Evolutionary conservation across 345 rosid species (phyloP).

Genomic region (Pistacia vera): DNA sequence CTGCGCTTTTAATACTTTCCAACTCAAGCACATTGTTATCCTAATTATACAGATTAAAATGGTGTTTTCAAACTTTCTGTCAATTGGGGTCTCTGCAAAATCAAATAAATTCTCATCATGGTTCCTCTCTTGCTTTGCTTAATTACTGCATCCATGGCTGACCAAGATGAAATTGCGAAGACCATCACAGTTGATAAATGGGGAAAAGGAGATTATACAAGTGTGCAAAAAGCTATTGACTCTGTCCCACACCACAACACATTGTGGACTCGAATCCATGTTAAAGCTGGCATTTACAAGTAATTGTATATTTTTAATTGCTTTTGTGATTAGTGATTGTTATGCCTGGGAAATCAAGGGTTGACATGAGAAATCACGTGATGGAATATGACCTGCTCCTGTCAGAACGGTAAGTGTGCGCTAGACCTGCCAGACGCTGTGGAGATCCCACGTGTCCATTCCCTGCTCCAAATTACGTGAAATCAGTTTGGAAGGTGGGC

Average conservation of each 20-base stretch:
- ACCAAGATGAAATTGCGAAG: slow-evolving; percentile 7
- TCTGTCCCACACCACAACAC: slow-evolving; percentile 37
- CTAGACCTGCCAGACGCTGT: no score
- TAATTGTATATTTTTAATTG: slow-evolving; percentile 7
- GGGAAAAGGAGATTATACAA: slow-evolving; percentile 32
- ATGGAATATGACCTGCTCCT: no score
- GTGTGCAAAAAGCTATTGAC: slow-evolving; percentile 43
- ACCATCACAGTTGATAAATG: slow-evolving; percentile 31
- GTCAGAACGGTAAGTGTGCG: no score
- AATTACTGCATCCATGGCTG: background rate
- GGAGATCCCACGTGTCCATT: no score
- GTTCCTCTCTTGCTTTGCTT: background rate
- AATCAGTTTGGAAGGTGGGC: no score
- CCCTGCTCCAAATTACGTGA: no score
- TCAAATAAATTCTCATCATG: background rate
- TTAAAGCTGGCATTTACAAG: slow-evolving; percentile 39
- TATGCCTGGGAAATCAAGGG: no score
- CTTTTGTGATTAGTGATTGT: no score
- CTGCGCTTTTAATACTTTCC: background rate
- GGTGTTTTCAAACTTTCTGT: background rate
- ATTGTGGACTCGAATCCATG: slow-evolving; percentile 31
- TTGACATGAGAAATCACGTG: no score
- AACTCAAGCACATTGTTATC: no score
- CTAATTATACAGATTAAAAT: no score
- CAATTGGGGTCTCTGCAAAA: background rate